Evolutionary conservation across 2,329 filamentous ascomycete genomes (phyloP), one percentile per base, ranked within the genome.

Genomic region (Fusarium sp.): DNA sequence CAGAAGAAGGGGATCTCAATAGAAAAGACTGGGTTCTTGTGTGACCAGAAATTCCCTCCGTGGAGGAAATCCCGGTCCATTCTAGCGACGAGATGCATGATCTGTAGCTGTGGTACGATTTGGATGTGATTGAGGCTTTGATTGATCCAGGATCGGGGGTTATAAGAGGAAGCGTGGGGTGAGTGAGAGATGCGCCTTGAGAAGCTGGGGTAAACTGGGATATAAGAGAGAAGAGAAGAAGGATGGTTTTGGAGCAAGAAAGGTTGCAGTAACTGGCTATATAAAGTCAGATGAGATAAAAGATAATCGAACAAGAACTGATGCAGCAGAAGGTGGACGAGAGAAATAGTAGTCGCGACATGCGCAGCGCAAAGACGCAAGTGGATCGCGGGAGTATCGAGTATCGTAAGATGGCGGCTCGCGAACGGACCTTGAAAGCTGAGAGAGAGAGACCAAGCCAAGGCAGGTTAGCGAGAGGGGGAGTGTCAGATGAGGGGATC

Each of bases 81-180:
- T 66, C 76, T 70, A 49, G 68, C 65, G 38, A 75, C 68, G 44
- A 74, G 76, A 70, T 78, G 66, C 76, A 78, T 78, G 42, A 8
- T 33, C 31, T 11, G 31, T 11, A 11, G 31, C 42, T 46, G 58
- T 36, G 64, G 46, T 66, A 44, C 66, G 68, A 31, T 62, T 65
- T 49, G 6, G 14, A 44, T 46, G 42, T 46, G 42, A 46, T 46
- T 49, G 49, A 69, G 59, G 29, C 14, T 64, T 38, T 44, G 17
- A 33, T 33, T 38, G 59, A 42, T 62, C 46, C 62, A 72, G 46
- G 72, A 65, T 64, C 24, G 31, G 62, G 56, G 71, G 64, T 51
- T 65, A 20, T 64, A 62, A 44, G 22, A 24, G 16, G 33, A 36
- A 60, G 46, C 38, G 36, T 31, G 44, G 40, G 62, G 42, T 46